A percentile compares a stretch with the other conserved stretches of the same genome.
Conservation (phyloP, 352 stramenopile genomes). For the Pythium sp. region DNA sequence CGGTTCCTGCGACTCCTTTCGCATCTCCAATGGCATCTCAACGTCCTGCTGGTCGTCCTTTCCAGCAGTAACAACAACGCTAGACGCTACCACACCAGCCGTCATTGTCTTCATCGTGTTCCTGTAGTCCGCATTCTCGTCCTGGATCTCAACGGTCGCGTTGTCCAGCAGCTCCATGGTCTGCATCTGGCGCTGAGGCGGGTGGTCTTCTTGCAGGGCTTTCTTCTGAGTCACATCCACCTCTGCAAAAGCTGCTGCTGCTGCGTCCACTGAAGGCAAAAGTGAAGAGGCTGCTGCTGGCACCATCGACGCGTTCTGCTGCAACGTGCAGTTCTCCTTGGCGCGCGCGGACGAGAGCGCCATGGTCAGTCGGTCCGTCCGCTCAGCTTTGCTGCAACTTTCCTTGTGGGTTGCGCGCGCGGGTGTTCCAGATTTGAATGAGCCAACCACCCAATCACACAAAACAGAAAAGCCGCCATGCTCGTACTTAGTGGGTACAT, state of each 20-base stretch:
- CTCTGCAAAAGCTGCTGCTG: neutral
- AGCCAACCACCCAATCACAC: neutral
- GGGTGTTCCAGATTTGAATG: slow-evolving; percentile 10
- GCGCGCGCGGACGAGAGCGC: slow-evolving; percentile 3
- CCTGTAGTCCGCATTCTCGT: neutral
- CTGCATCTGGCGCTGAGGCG: neutral
- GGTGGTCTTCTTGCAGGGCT: neutral
- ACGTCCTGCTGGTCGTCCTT: neutral
- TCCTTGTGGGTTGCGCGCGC: neutral
- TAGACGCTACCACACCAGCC: neutral
- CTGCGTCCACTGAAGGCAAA: neutral
- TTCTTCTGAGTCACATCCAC: neutral
- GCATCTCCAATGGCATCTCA: neutral
- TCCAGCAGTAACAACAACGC: neutral
- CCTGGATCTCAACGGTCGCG: slow-evolving; percentile 1
- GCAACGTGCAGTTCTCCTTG: slow-evolving; percentile 12
- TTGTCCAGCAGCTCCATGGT: slow-evolving; percentile 3
- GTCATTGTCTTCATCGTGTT: neutral
- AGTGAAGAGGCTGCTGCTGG: no score
- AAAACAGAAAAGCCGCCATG: neutral
- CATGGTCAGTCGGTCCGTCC: neutral
- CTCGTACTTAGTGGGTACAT: slow-evolving; percentile 3
- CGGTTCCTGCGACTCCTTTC: neutral
- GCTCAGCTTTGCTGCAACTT: neutral
- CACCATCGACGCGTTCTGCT: neutral